A percentile compares a stretch with the other conserved stretches of the same genome.
These are phyloP conservation scores for Centella asiatica DNA, from an alignment of 129 eudicot species.

Conservation along the genomic window DNA sequence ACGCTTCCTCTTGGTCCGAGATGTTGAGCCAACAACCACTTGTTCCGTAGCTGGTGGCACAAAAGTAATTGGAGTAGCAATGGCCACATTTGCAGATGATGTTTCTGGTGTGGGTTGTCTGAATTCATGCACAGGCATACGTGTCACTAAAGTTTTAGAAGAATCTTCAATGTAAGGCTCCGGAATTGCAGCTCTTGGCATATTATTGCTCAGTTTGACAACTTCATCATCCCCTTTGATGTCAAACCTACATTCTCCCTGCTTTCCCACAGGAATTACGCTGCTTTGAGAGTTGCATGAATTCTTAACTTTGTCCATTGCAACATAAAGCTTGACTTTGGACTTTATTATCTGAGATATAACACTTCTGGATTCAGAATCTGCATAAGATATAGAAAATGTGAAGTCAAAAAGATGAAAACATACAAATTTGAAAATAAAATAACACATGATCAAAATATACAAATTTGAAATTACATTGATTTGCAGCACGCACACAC, in stretches of 20 bases:
- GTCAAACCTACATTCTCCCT: background rate
- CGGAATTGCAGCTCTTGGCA: background rate
- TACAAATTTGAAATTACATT: too few species aligned
- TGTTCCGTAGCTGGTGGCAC: background rate
- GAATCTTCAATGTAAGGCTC: background rate
- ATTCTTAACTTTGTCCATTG: constrained; percentile 18
- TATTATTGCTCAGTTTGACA: background rate
- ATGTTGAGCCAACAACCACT: background rate
- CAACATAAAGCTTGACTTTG: constrained; percentile 29
- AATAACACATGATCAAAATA: background rate
- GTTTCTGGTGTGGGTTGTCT: background rate
- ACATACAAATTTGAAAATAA: background rate
- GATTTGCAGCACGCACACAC: too few species aligned
- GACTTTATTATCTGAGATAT: constrained; percentile 36
- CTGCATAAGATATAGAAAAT: constrained; percentile 18
- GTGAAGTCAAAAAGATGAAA: background rate
- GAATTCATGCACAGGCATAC: background rate
- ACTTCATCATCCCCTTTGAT: background rate
- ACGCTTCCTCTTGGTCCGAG: constrained; percentile 1
- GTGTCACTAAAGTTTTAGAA: background rate
- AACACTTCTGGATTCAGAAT: constrained; percentile 26
- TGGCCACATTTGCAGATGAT: background rate
- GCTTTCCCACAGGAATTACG: background rate
- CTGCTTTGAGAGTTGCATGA: background rate
- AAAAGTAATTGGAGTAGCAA: background rate